These are phyloP conservation scores for Sphenostylis stenocarpa DNA, from an alignment of 306 rosid species.

Conservation along the genomic window DNA sequence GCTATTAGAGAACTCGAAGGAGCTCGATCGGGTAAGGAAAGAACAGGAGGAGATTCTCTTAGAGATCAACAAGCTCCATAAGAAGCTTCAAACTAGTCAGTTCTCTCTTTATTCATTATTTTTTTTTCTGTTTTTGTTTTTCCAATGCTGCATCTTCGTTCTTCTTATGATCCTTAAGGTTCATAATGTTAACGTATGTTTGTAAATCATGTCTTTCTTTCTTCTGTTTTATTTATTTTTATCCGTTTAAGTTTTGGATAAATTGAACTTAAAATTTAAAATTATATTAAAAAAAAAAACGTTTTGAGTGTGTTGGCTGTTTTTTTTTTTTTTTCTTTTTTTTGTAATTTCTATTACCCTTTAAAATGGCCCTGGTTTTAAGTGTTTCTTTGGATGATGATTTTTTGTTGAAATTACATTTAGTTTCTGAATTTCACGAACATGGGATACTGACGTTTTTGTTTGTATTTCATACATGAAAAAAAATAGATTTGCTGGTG, in stretches of 20 bases:
- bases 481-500: background rate
- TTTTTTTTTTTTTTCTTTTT: background rate
- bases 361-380: background rate
- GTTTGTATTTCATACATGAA: background rate
- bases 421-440: background rate
- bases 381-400: background rate
- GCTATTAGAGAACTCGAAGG: slow-evolving; percentile 76
- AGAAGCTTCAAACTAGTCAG: slow-evolving; percentile 77
- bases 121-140: background rate
- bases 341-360: background rate
- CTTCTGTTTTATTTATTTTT: background rate
- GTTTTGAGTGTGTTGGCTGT: background rate
- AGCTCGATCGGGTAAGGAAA: slow-evolving; percentile 88
- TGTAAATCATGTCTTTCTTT: slow-evolving; percentile 20
- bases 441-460: background rate
- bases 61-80: slow-evolving; percentile 92
- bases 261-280: background rate
- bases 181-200: background rate
- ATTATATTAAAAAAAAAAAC: background rate
- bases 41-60: slow-evolving; percentile 68
- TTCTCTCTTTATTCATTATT: background rate
- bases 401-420: background rate
- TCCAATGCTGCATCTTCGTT: background rate
- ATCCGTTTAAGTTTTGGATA: background rate
- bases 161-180: background rate